Evolutionary conservation across 1,139 yeast genomes (phyloP), one percentile per base, ranked within the genome.

Genomic region (Sugiyamaella castrensis): DNA sequence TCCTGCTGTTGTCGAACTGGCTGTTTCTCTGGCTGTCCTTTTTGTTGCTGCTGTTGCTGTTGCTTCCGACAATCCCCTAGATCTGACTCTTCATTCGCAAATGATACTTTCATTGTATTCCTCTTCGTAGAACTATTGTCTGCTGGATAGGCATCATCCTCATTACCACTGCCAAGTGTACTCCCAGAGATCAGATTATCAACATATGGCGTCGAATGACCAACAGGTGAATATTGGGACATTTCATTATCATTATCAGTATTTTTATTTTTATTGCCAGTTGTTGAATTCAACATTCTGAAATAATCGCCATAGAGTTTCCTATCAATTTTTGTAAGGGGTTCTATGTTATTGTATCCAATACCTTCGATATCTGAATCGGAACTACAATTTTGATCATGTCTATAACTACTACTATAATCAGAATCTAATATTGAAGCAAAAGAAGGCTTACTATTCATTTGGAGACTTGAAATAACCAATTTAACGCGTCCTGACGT

Each of bases 111-210:
- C 24, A 19, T 3, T 19, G 3, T 5, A 19, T 5, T 19, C 24
- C 5, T 19, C 24, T 19, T 19, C 24, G 24, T 19, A 19, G 24
- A 19, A 19, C 24, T 19, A 19, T 19, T 19, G 5, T 19, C 24
- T 19, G 5, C 24, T 19, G 24, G 24, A 5, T 19, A 19, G 24
- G 5, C 3, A n/a, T 15, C n/a, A 2, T 19, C 40, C 15, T 10
- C 28, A 30, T 19, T 27, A 39, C 47, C 50, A 16, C 49, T 45
- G 8, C 48, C 50, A 13, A 53, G 28, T 0, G 56, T 52, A 34
- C 53, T 50, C 1, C 55, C 55, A 1, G 55, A 52, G 40, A 52
- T 48, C 36, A 42, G 52, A 38, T 48, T 46, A 29, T 47, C 51
- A 19, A 13, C 30, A 39, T 51, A 47, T 19, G 53, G 50, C 5